A percentile compares a stretch with the other conserved stretches of the same genome.
Evolutionary conservation across 2,329 filamentous ascomycete species (phyloP).

Genomic region (Colletotrichum siamense): DNA sequence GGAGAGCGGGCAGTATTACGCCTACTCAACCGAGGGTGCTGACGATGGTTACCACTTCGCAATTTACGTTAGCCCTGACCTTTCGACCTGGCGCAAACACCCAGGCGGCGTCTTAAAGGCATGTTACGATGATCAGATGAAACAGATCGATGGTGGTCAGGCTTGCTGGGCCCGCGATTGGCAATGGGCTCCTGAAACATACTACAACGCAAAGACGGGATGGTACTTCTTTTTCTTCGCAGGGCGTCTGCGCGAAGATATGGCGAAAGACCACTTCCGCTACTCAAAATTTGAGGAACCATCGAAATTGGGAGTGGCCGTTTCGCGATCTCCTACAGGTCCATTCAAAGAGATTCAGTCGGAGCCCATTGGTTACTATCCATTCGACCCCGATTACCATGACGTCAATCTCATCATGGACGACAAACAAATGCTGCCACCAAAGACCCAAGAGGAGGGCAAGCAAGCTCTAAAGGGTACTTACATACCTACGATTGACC

Average conservation of each 20-base stretch:
- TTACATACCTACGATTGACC: constrained; percentile 35
- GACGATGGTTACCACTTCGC: constrained; percentile 36
- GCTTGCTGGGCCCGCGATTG: constrained; percentile 41
- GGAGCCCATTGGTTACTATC: constrained; percentile 37
- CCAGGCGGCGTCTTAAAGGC: constrained; percentile 36
- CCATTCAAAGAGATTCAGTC: constrained; percentile 37
- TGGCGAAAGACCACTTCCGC: constrained; percentile 36
- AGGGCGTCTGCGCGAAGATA: constrained; percentile 35
- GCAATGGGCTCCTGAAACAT: constrained; percentile 41
- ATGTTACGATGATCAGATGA: constrained; percentile 34
- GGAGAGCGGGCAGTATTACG: constrained; percentile 33
- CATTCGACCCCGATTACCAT: constrained; percentile 38
- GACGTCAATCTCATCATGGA: constrained; percentile 44
- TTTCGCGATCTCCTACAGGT: constrained; percentile 37
- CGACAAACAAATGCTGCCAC: constrained; percentile 37
- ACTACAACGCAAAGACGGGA: constrained; percentile 38
- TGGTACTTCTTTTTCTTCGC: constrained; percentile 44
- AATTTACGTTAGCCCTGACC: constrained; percentile 39
- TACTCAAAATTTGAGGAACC: constrained; percentile 40
- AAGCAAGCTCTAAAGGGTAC: constrained; percentile 36
- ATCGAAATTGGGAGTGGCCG: constrained; percentile 39
- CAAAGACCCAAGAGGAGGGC: constrained; percentile 30
- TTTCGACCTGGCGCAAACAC: constrained; percentile 38
- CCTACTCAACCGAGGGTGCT: constrained; percentile 40
- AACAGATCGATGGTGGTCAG: constrained; percentile 33